Evolutionary conservation across 2,329 filamentous ascomycete genomes (phyloP), one percentile per base, ranked within the genome.

Genomic region (Sclerotinia subarctica): DNA sequence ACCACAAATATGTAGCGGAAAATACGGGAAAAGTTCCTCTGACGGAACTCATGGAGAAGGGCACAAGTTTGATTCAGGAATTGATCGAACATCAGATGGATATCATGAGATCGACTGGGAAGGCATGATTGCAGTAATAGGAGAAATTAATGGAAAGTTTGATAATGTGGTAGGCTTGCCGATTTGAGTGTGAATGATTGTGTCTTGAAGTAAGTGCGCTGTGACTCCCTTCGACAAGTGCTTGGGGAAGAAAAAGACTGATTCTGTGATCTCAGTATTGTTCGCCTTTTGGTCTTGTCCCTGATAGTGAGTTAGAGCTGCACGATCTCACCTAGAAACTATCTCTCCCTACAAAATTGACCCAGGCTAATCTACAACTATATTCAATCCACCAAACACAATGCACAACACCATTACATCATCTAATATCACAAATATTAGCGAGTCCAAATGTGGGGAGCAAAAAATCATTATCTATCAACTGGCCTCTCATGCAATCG

Each of bases 41-140:
- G 21, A 75, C 73, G n/a, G 71, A 71, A 58, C 69, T 74, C 46
- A 73, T 75, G 68, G 73, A 75, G 59, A 73, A 72, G 66, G 73
- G 73, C 49, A 72, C 72, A 26, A 69, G 66, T 26, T 69, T 74
- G 21, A 74, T 74, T 47, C 74, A 74, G 60, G 70, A 68, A 42
- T 71, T 70, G 24, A 70, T 73, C 32, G 73, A 73, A 67, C 71
- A 70, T 44, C 65, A 75, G 63, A 75, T 75, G 72, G 73, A 72
- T 71, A 69, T 73, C 62, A 73, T 70, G 62, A 73, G 73, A 2
- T 75, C 73, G 26, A 71, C 70, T 13, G 72, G 74, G 19, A 73
- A 73, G 46, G 72, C 73, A 47, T 73, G 60, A 71, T 15, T 32
- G 26, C 21, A 59, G 21, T 24, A n/a, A 21, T 51, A 26, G n/a